phyloP scores from a whole-genome alignment of 257 asterid species.

The Solanum rostratum region DNA sequence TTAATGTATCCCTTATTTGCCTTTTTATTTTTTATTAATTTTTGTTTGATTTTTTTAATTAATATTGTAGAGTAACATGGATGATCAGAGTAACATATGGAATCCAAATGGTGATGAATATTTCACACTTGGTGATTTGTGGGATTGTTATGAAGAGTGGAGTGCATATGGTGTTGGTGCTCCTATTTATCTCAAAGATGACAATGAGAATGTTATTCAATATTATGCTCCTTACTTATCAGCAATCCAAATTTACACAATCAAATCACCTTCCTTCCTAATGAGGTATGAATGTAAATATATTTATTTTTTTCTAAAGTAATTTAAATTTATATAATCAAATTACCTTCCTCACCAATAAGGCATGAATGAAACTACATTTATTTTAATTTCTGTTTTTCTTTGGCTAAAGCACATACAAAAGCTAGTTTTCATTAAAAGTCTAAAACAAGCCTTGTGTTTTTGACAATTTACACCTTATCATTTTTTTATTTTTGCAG shows the following conservation, averaged over 20 bases:
- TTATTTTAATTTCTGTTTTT: neutral
- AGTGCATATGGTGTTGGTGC: slow-evolving; percentile 23
- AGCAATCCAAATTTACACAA: slow-evolving; percentile 16
- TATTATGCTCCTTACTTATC: slow-evolving; percentile 19
- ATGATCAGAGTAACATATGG: neutral
- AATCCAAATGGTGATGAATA: neutral
- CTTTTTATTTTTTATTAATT: neutral
- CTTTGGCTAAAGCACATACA: neutral
- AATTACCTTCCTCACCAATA: neutral
- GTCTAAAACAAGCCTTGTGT: neutral
- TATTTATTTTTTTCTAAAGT: neutral
- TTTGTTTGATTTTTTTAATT: neutral
- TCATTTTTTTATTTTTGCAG: neutral
- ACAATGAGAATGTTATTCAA: neutral
- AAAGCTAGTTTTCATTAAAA: neutral
- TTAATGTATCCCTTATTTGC: neutral
- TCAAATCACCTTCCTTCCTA: neutral
- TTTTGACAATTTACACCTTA: neutral
- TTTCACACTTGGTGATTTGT: slow-evolving; percentile 12
- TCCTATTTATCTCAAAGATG: neutral
- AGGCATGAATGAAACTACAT: neutral
- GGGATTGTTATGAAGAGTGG: slow-evolving; percentile 21
- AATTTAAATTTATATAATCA: slow-evolving; percentile 9
- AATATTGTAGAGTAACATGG: neutral
- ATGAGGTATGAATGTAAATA: neutral